Base-by-base conservation (phyloP, 495 filamentous ascomycete species). In the Hypomontagnella monticulosa region DNA sequence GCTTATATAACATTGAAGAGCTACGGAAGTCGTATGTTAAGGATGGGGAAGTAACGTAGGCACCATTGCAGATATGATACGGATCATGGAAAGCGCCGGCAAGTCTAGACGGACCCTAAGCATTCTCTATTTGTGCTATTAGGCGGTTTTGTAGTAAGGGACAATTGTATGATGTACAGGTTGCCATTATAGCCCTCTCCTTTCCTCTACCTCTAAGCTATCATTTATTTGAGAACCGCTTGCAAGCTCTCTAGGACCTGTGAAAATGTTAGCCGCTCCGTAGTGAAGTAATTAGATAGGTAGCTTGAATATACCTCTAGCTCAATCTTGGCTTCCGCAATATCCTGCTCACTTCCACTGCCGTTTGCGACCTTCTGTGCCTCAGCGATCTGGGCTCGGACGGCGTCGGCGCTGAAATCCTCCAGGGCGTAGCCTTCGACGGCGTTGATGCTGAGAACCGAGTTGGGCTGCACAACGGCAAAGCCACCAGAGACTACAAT, bases 301-400 rank as follows among this genome's bases (percentile, higher is more conserved):
- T 5, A 33, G 4, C 3, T n/a, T 55, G 66, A 74, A 61, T 81
- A 58, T 81, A 97, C 95, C 91, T 98, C 95, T 66, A 99, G 81
- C 84, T 99, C 96, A 76, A 98, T 92, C 85, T 95, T 97, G 57
- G 95, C 95, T 87, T 98, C 95, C 57, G 93, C 93, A 78, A 97
- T 91, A 74, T 99, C 95, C 80, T 93, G 90, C 86, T 98, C 95
- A 77, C 93, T 97, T 71, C 95, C 95, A 73, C 84, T 87, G 69
- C 95, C 95, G 75, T 80, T 84, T 61, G 90, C 92, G 78, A 98
- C 90, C 88, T 97, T 97, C 82, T 96, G 91, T 61, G 94, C 92
- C 82, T 99, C 95, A 52, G 89, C 77, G 63, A 98, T 89, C 81
- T 97, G 90, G 61, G 88, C 85, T 67, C 83, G 79, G 67, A 93